Conservation (phyloP, 73 alveolate genomes). For the Tetrahymena thermophila region DNA sequence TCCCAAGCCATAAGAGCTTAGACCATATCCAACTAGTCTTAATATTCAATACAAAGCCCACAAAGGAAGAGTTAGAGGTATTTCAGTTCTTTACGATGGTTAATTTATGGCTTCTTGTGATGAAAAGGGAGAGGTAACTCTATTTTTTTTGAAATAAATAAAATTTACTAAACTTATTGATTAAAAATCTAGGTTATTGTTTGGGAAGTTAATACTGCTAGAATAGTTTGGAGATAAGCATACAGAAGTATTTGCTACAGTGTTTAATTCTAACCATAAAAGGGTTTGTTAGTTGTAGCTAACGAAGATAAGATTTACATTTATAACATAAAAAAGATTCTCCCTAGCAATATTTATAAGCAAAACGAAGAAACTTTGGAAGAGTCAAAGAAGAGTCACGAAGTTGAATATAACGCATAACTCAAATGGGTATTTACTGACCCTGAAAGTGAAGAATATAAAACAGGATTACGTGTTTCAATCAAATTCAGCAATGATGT, state of each 20-base stretch:
- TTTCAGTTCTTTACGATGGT: conserved; percentile 29
- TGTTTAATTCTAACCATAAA: neutral
- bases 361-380: neutral
- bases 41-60: conserved; percentile 64
- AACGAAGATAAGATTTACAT: neutral
- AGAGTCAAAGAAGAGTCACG: neutral
- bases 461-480: neutral
- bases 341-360: neutral
- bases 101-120: conserved; percentile 45
- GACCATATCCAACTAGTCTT: conserved; percentile 93
- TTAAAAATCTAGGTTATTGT: neutral
- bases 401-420: neutral
- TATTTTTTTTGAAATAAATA: neutral
- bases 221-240: conserved; percentile 1
- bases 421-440: neutral
- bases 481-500: conserved; percentile 21
- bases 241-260: neutral
- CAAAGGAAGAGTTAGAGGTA: conserved; percentile 46
- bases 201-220: neutral
- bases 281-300: neutral
- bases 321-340: neutral
- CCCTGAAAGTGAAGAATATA: neutral
- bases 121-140: conserved; percentile 26
- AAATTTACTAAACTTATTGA: neutral
- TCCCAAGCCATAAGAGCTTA: conserved; percentile 91